Evolutionary conservation across 2,329 filamentous ascomycete genomes (phyloP).

Genomic region (Xylariaceae sp.): DNA sequence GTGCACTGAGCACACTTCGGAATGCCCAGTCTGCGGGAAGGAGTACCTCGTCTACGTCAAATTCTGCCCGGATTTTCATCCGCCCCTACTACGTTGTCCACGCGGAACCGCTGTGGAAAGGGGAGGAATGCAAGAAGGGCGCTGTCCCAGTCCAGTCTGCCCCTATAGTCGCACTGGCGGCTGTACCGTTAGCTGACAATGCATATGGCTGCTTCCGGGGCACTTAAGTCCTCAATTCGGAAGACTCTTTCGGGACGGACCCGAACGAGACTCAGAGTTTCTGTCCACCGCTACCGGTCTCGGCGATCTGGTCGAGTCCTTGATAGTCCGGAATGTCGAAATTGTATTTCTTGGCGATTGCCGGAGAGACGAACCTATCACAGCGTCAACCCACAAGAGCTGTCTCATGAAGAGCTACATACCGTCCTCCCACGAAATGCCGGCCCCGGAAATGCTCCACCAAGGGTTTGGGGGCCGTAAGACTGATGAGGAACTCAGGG

Average conservation of each 20-base stretch:
- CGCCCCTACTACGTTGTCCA: conserved; percentile 45
- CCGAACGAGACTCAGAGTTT: conserved; percentile 42
- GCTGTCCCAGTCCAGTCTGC: conserved; percentile 56
- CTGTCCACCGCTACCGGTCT: conserved; percentile 52
- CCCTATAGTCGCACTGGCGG: conserved; percentile 55
- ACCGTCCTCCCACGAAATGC: conserved; percentile 88
- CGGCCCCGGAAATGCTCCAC: conserved; percentile 78
- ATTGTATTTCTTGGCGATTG: conserved; percentile 79
- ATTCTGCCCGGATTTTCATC: conserved; percentile 49
- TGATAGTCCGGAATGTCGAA: conserved; percentile 79
- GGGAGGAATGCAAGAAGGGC: conserved; percentile 47
- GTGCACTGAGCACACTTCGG: conserved; percentile 54
- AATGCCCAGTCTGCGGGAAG: conserved; percentile 58
- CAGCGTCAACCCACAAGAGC: conserved; percentile 14
- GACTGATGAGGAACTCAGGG: conserved; percentile 74
- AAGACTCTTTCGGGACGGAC: no score
- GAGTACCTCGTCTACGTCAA: conserved; percentile 54
- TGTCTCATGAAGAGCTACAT: conserved; percentile 25
- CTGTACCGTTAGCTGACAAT: conserved; percentile 49
- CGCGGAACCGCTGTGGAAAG: conserved; percentile 34
- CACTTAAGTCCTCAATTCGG: background rate
- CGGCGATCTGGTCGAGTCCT: conserved; percentile 84
- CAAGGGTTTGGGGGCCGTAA: conserved; percentile 91
- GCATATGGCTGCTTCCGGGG: conserved; percentile 1
- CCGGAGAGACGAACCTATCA: conserved; percentile 69